phyloP scores from a whole-genome alignment of 805 yeast genomes.

The Candida khao-thaluensis region DNA sequence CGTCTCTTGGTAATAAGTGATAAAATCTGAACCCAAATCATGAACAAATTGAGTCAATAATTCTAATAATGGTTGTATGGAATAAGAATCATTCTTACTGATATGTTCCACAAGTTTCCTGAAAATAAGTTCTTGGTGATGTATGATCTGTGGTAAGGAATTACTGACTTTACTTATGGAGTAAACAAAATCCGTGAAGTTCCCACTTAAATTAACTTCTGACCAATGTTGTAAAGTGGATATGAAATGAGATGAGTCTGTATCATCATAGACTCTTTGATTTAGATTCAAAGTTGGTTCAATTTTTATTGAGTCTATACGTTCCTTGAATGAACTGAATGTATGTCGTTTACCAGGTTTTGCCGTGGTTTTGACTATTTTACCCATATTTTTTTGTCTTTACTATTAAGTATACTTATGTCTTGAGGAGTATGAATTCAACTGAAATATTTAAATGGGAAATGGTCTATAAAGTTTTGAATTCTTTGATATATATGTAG shows the following conservation, averaged over 20 bases:
- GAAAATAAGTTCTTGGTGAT: constrained; percentile 63
- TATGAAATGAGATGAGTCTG: constrained; percentile 70
- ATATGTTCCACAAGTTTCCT: constrained; percentile 48
- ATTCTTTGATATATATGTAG: no score
- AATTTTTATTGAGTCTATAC: constrained; percentile 79
- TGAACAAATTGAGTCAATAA: constrained; percentile 78
- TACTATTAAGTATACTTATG: no score
- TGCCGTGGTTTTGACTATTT: constrained; percentile 38
- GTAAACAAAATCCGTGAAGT: constrained; percentile 62
- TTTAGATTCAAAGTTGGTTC: constrained; percentile 62
- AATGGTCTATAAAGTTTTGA: no score
- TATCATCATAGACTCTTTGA: constrained; percentile 65
- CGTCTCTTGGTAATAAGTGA: constrained; percentile 60
- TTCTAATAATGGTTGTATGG: constrained; percentile 81
- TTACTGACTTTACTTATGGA: constrained; percentile 55
- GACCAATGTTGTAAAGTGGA: constrained; percentile 83
- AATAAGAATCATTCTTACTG: constrained; percentile 57
- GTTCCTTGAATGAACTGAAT: constrained; percentile 75
- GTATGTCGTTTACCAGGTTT: constrained; percentile 57
- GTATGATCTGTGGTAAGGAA: constrained; percentile 77
- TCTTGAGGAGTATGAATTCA: no score
- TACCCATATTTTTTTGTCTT: constrained; percentile 2
- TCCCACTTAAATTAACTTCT: constrained; percentile 76
- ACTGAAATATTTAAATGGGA: no score
- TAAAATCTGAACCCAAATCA: constrained; percentile 89